A percentile compares a stretch with the other conserved stretches of the same genome.
phyloP scores from a whole-genome alignment of 1,284 basidiomycete genomes.

The Sanghuangporus baumii region DNA sequence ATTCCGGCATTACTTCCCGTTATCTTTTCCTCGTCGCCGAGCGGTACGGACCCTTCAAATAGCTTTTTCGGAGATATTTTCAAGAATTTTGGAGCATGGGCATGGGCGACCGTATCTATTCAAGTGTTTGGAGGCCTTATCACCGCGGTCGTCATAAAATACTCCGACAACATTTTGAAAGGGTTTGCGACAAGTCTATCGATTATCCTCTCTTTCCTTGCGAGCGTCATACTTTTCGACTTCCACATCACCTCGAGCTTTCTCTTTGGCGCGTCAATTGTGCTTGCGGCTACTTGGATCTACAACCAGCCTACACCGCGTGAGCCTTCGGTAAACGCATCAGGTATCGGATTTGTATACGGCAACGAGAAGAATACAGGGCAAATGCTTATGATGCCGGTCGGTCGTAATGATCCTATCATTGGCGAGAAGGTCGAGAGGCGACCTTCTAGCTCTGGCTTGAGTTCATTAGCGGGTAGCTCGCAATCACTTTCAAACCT shows the following conservation, averaged over 20 bases:
- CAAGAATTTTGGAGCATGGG: constrained; percentile 82
- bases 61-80: constrained; percentile 45
- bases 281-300: constrained; percentile 84
- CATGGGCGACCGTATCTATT: constrained; percentile 83
- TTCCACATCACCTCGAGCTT: constrained; percentile 85
- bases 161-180: constrained; percentile 86
- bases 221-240: constrained; percentile 82
- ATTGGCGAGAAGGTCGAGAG: constrained; percentile 11
- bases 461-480: constrained; percentile 6
- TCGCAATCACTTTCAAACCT: constrained; percentile 13
- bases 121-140: constrained; percentile 89
- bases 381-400: not conserved
- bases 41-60: constrained; percentile 8
- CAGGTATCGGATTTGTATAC: not conserved
- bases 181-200: constrained; percentile 92
- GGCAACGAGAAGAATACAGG: constrained; percentile 6
- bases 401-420: constrained; percentile 9
- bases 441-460: not conserved
- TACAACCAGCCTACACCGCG: constrained; percentile 67
- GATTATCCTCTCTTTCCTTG: constrained; percentile 91
- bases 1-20: constrained; percentile 86
- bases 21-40: constrained; percentile 47
- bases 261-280: constrained; percentile 74
- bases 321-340: not conserved
- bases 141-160: constrained; percentile 85